These are phyloP conservation scores for Pestalotiopsis sp. DNA, from an alignment of 2,329 filamentous ascomycete genomes.

Conservation along the genomic window DNA sequence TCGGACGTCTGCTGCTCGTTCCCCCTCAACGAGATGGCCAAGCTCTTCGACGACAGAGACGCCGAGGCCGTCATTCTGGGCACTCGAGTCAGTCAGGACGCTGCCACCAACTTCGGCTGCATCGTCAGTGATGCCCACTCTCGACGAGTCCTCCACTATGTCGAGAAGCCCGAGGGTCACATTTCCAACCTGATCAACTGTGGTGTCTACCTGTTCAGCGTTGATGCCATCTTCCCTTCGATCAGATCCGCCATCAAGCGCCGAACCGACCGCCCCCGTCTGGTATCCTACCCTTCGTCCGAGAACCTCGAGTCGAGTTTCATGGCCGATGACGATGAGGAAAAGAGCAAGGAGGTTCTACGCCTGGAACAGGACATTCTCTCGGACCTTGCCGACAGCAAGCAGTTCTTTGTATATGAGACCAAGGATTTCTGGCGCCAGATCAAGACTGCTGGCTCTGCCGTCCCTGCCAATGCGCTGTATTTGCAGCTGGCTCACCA, in stretches of 20 bases:
- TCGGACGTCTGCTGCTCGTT: conserved; percentile 99
- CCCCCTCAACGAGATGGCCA: conserved; percentile 93
- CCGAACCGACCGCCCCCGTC: conserved; percentile 85
- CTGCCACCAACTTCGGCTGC: conserved; percentile 95
- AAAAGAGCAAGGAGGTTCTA: conserved; percentile 80
- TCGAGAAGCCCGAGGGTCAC: conserved; percentile 97
- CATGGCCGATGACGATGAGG: conserved; percentile 67
- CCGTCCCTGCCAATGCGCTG: conserved; percentile 93
- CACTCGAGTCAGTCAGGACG: conserved; percentile 87
- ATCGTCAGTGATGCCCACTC: conserved; percentile 94
- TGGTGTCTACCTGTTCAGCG: conserved; percentile 96
- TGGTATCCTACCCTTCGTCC: conserved; percentile 93
- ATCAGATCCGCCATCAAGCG: conserved; percentile 96
- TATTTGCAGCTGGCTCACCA: conserved; percentile 96
- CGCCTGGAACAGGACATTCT: conserved; percentile 97
- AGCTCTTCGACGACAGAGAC: conserved; percentile 90
- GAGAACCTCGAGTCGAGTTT: conserved; percentile 81
- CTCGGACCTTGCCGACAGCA: conserved; percentile 92
- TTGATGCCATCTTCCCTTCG: conserved; percentile 93
- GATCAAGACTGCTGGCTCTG: conserved; percentile 98
- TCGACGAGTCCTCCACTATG: conserved; percentile 95
- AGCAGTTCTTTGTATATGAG: conserved; percentile 97
- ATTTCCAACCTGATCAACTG: conserved; percentile 99
- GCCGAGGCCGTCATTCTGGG: conserved; percentile 96
- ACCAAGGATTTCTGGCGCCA: conserved; percentile 99